Base-by-base conservation (phyloP, 2,329 filamentous ascomycete species). In the Penicillium concentricum region DNA sequence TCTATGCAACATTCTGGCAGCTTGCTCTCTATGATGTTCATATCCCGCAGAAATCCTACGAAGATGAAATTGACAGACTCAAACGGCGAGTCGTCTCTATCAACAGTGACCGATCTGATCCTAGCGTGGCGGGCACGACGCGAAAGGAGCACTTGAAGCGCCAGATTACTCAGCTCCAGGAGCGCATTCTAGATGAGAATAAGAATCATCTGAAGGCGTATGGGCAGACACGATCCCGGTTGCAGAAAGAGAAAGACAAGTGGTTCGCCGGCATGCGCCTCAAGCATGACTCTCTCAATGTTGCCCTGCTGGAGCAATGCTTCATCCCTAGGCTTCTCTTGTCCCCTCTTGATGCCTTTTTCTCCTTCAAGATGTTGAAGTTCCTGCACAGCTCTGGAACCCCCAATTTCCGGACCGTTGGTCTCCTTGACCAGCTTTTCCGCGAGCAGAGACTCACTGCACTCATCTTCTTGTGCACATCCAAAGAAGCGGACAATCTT, bases 1-100 rank as follows among this genome's bases (percentile, higher is more conserved):
- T 97, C 71, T 97, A 91, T 68, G 85, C 90, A 42, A 90, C 89
- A 0, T 99, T 99, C 75, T 99, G 94, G 94, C 88, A 92, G 49
- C 81, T 97, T 13, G 87, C 91, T 28, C 82, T 95, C 3, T 87
- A 89, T 44, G 93, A 99, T 70, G 80, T 97, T 56, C 84, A 85
- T 55, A 86, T 92, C 61, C 90, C 90, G 1, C 85, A 85, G 59
- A 82, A 86, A 34, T 89, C 88, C 58, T 99, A 99, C 70, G 83
- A 89, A 46, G 83, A 86, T 16, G 92, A 95, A 69, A 86, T 87
- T 35, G 84, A 85, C 20, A 82, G 86, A 9, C 79, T 92, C 22
- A 84, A 87, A 63, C 85, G 84, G 54, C 86, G 88, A 67, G 83
- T 88, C 46, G 80, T 85, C 34, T 82, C 86, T 1, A 80, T 94